Base-by-base conservation (phyloP, 2,329 filamentous ascomycete genomes). In the Chalara sp. region DNA sequence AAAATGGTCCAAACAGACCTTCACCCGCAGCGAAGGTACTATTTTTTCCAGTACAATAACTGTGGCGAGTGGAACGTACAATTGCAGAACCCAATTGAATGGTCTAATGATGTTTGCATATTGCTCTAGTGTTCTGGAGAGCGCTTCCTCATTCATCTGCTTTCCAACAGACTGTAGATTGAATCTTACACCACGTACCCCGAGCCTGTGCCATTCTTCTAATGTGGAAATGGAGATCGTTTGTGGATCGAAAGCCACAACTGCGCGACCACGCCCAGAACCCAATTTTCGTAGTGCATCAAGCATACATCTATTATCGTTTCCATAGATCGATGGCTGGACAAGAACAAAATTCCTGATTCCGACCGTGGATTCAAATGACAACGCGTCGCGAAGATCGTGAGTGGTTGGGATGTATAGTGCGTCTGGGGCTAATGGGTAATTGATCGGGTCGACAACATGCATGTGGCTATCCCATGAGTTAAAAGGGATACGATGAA, bases 301-400 rank as follows among this genome's bases (percentile, higher is more conserved):
- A 8, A 85, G 69, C 3, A 83, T 65, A 58, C 78, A 82, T 0
- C 71, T 68, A 58, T 84, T 84, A 63, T 84, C 79, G 47, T 70
- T 67, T 28, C 76, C 79, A 61, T 84, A 84, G 48, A 82, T 78
- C 12, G 79, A 83, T 1, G 80, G 79, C 56, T 84, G 81, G 3
- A 80, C 75, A 5, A 56, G 43, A 12, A 56, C 49, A 28, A 83
- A 77, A 41, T 82, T 71, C 52, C 68, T 56, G 39, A 83, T 72
- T 2, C 74, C 75, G 11, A 83, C 63, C 1, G 68, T 65, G 0
- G 67, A 60, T 53, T 81, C 75, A 57, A 82, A 83, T 2, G 61
- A 53, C 32, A 74, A 64, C 21, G 79, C 78, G 32, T 81, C 70
- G 6, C 68, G 58, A 6, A 83, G 65, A 2, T 71, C 76, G 58